Base-by-base conservation (phyloP, 1,284 basidiomycete genomes). In the Boletus smithii region DNA sequence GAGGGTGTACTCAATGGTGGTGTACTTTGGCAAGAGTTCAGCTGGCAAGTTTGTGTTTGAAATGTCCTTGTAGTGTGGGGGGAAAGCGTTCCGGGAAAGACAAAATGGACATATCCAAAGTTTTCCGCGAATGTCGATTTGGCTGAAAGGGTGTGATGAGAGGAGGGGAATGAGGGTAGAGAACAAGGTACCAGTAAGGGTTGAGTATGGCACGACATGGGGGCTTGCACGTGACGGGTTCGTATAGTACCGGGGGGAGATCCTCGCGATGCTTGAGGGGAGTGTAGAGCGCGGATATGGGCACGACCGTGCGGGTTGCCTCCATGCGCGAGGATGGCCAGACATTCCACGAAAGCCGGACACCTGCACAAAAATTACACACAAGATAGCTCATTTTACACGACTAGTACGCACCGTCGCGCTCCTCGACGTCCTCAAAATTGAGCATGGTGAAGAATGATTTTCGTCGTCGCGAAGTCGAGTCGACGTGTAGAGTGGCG, bases 81-180 rank as follows among this genome's bases (percentile, higher is more conserved):
- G 95, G 74, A 99, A 98, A 2, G 95, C 86, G 69, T 98, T 99
- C 53, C 95, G 86, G 45, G 91, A 88, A 48, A 98, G 77, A 73
- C 95, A 99, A 76, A 99, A 99, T 3, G 95, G 95, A 66, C 95
- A 99, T 62, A 99, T 98, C 95, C 95, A 99, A 48, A 99, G 83
- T 73, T 98, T 99, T 56, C 91, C 95, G 58, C 97, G 85, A 51
- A 98, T 91, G 71, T 99, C 95, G 67, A 99, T 95, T 77, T 98
- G 95, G 70, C 95, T 97, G 58, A 35, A 57, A 27, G 49, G 24
- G 8, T 17, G 33, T 23, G 40, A 47, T 46, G 17, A 53, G 47
- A 33, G 41, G 27, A 34, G 37, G 20, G 17, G 32, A 8, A 48
- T 22, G 22, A 30, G 35, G 20, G 33, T 0, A 23, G 22, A 48